Conservation (phyloP, 306 rosid species). For the Casuarina cunninghamiana region DNA sequence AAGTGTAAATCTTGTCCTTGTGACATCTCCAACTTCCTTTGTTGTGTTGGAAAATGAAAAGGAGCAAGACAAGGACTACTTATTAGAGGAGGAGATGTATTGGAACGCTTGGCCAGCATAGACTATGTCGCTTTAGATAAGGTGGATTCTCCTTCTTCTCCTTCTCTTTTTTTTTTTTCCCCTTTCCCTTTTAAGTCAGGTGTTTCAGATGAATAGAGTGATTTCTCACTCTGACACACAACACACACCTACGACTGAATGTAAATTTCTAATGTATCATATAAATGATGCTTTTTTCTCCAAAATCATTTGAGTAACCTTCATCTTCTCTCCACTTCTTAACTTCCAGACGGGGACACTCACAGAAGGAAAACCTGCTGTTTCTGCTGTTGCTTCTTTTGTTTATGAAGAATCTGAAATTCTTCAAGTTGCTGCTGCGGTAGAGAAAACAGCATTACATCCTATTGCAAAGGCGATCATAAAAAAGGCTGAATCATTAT, state of each 20-base stretch:
- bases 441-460: constrained; percentile 96
- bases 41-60: constrained; percentile 37
- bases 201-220: constrained; percentile 11
- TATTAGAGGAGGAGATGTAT: constrained; percentile 92
- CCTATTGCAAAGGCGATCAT: constrained; percentile 93
- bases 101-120: constrained; percentile 79
- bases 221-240: background rate
- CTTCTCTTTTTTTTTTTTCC: too few species aligned
- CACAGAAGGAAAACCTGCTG: constrained; percentile 92
- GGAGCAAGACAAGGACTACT: constrained; percentile 98
- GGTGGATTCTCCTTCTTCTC: constrained; percentile 34
- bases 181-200: constrained; percentile 64
- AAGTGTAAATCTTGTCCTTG: background rate
- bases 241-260: background rate
- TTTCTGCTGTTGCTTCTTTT: constrained; percentile 65
- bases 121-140: constrained; percentile 85
- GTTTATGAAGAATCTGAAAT: constrained; percentile 65
- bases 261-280: background rate
- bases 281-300: constrained; percentile 1
- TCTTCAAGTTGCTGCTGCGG: constrained; percentile 91
- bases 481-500: constrained; percentile 72
- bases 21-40: constrained; percentile 4
- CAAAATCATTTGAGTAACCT: background rate
- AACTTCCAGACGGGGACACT: constrained; percentile 93
- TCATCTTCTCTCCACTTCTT: constrained; percentile 31